Percentiles rank a stretch among this genome's conserved stretches.
Conservation (phyloP, 192 early-diverging fungal genomes). For the Mycoemilia scoparia region DNA sequence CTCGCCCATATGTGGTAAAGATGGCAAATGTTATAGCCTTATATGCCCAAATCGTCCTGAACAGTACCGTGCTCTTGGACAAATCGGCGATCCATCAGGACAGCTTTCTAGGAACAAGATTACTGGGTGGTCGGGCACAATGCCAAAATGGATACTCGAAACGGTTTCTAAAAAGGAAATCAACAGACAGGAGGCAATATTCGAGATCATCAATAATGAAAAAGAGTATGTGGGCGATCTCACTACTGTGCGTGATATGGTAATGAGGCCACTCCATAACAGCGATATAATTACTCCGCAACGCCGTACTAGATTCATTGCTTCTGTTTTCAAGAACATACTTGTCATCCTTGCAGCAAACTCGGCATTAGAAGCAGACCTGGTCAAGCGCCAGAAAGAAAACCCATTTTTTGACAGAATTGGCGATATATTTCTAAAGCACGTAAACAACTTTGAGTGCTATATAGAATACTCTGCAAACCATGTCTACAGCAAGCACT, state of each 20-base stretch:
- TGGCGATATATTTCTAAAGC: conserved; percentile 66
- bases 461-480: conserved; percentile 78
- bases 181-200: conserved; percentile 84
- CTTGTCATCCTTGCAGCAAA: conserved; percentile 42
- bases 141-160: conserved; percentile 52
- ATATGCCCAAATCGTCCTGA: conserved; percentile 65
- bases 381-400: conserved; percentile 44
- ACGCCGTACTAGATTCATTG: conserved; percentile 50
- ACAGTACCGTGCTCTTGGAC: conserved; percentile 31
- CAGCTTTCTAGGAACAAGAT: not conserved
- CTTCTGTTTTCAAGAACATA: conserved; percentile 65
- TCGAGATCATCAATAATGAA: conserved; percentile 80
- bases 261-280: conserved; percentile 41
- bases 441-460: conserved; percentile 49
- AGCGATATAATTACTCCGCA: conserved; percentile 43
- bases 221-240: conserved; percentile 83
- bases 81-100: not conserved
- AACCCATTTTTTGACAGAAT: conserved; percentile 58
- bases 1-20: conserved; percentile 72
- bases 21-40: conserved; percentile 74
- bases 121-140: conserved; percentile 59
- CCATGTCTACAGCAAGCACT: conserved; percentile 63
- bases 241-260: conserved; percentile 57
- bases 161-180: conserved; percentile 54
- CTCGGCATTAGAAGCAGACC: conserved; percentile 34